These are phyloP conservation scores for Amoebophrya sp. DNA, from an alignment of 169 alveolate species.

Conservation along the genomic window DNA sequence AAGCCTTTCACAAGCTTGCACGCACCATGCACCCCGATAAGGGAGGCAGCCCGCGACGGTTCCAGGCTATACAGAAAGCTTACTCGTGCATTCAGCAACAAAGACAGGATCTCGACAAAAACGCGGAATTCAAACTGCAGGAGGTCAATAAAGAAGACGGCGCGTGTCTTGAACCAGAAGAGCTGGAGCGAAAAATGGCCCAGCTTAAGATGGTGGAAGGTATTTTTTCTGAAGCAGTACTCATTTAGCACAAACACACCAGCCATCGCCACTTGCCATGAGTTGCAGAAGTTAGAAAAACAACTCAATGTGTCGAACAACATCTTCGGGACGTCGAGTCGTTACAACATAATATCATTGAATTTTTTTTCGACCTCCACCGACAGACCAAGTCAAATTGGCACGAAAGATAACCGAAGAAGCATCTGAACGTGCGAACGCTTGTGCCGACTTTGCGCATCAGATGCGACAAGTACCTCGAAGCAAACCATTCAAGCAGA, in stretches of 20 bases:
- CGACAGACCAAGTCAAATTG: background rate
- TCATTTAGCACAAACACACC: no score
- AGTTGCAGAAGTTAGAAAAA: no score
- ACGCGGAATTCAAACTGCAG: background rate
- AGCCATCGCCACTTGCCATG: no score
- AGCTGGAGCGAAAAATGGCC: background rate
- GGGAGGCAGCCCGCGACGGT: background rate
- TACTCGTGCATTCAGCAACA: background rate
- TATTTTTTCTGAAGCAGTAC: no score
- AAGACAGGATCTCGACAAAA: background rate
- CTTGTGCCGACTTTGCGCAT: background rate
- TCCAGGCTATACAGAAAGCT: background rate
- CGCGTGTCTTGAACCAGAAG: background rate
- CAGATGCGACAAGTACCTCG: background rate
- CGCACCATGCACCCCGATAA: conserved; percentile 8
- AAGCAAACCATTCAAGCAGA: background rate
- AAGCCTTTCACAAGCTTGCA: conserved; percentile 11
- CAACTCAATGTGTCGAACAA: no score
- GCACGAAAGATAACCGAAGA: background rate
- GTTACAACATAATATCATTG: no score
- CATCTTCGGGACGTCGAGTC: no score
- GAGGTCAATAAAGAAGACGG: background rate
- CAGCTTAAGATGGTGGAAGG: background rate
- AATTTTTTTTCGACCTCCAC: background rate
- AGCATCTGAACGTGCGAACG: background rate